Evolutionary conservation across 176 grass and related monocot species (phyloP).

Genomic region (Oryza longistaminata): DNA sequence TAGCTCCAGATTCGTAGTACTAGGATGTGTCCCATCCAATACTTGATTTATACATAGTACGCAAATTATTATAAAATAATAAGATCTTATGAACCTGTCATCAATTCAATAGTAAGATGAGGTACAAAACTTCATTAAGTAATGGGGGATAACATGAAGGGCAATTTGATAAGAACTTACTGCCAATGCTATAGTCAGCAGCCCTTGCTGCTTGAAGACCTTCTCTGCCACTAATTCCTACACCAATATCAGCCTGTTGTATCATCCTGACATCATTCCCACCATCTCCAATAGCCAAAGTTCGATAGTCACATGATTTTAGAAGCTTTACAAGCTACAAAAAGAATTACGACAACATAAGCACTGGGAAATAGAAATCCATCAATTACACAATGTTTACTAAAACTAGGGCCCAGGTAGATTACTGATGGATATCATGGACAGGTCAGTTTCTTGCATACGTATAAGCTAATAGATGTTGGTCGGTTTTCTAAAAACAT

Average conservation of each 20-base stretch:
- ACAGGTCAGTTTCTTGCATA: background rate
- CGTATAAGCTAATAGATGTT: background rate
- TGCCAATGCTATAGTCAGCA: conserved; percentile 96
- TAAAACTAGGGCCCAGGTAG: background rate
- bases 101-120: background rate
- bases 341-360: conserved; percentile 22
- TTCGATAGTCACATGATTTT: conserved; percentile 98
- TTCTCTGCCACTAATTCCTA: conserved; percentile 96
- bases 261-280: conserved; percentile 99
- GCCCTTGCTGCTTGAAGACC: conserved; percentile 98
- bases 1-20: no score
- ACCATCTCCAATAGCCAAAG: conserved; percentile 96
- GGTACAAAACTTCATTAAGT: conserved; percentile 18
- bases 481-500: background rate
- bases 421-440: background rate
- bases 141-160: conserved; percentile 14
- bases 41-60: background rate
- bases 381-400: background rate
- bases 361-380: conserved; percentile 20
- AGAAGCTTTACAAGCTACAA: conserved; percentile 82
- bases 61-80: background rate
- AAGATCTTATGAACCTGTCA: background rate
- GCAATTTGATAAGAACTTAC: conserved; percentile 49
- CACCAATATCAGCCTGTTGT: conserved; percentile 93
- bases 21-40: no score